Evolutionary conservation across 805 yeast genomes (phyloP).

Genomic region (Scheffersomyces lignosus): DNA sequence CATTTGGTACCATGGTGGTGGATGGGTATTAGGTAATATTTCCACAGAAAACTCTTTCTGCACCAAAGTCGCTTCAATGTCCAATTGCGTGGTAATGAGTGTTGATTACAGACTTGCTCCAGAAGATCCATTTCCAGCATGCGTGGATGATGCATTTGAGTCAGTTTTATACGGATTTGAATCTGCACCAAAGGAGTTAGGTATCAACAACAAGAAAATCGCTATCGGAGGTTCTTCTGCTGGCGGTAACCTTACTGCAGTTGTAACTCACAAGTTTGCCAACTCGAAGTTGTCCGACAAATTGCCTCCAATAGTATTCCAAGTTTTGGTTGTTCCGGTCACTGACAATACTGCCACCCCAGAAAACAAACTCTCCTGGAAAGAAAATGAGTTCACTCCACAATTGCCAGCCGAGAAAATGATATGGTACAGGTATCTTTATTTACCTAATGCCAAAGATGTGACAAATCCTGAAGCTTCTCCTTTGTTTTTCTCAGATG

Average conservation of each 20-base stretch:
- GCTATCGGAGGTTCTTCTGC: constrained; percentile 51
- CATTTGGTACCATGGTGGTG: constrained; percentile 47
- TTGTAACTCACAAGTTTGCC: constrained; percentile 33
- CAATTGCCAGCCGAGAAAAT: constrained; percentile 47
- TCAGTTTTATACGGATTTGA: constrained; percentile 30
- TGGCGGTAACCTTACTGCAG: constrained; percentile 42
- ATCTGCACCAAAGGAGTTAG: constrained; percentile 16
- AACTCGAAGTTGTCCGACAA: constrained; percentile 16
- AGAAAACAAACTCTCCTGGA: constrained; percentile 37
- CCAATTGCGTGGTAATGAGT: constrained; percentile 39
- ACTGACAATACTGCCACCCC: constrained; percentile 42
- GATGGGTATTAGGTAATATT: constrained; percentile 44
- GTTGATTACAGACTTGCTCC: constrained; percentile 56
- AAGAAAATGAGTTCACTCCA: constrained; percentile 37
- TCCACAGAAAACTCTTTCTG: constrained; percentile 43
- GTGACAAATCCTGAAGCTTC: constrained; percentile 35
- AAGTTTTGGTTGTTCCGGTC: constrained; percentile 45
- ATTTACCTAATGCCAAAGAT: constrained; percentile 34
- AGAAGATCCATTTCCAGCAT: constrained; percentile 49
- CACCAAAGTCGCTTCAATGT: constrained; percentile 36
- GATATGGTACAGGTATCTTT: constrained; percentile 45
- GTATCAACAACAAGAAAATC: constrained; percentile 30
- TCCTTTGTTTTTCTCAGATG: constrained; percentile 41
- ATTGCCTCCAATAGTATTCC: constrained; percentile 37
- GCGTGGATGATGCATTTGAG: constrained; percentile 44